Percentiles rank a stretch among this genome's conserved stretches.
phyloP scores from a whole-genome alignment of 192 early-diverging fungal species.

The Umbelopsis ramanniana region DNA sequence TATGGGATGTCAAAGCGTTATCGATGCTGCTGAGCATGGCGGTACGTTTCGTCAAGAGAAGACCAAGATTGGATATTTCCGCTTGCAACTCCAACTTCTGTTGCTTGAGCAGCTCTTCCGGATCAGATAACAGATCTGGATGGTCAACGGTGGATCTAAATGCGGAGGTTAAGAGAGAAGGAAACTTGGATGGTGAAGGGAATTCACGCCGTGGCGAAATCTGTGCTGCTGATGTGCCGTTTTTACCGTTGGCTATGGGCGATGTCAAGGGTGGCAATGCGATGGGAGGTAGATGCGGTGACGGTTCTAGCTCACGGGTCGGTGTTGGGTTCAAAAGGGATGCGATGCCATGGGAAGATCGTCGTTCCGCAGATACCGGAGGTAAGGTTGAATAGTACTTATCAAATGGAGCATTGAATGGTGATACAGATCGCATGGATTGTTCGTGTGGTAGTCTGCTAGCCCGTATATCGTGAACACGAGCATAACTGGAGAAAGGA shows the following conservation, averaged over 20 bases:
- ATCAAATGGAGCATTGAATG: conserved; percentile 1
- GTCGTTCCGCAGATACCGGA: conserved; percentile 27
- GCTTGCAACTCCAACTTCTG: conserved; percentile 50
- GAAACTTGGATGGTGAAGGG: neutral
- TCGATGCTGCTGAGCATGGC: conserved; percentile 50
- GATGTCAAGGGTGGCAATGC: conserved; percentile 12
- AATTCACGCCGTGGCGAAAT: conserved; percentile 8
- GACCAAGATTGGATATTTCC: conserved; percentile 50
- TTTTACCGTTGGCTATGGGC: neutral
- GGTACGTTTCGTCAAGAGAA: conserved; percentile 46
- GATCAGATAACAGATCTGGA: conserved; percentile 4
- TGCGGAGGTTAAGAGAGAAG: conserved; percentile 8
- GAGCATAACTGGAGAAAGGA: conserved; percentile 7
- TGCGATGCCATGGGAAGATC: conserved; percentile 17
- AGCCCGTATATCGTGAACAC: neutral
- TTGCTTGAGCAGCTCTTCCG: neutral
- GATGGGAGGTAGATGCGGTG: conserved; percentile 15
- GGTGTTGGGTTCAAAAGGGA: conserved; percentile 17
- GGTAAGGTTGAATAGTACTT: conserved; percentile 18
- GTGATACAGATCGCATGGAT: conserved; percentile 10
- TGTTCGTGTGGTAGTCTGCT: conserved; percentile 4
- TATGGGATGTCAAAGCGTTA: conserved; percentile 39
- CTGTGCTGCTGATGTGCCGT: conserved; percentile 4
- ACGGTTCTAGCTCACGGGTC: neutral
- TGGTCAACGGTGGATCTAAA: conserved; percentile 8